phyloP scores from a whole-genome alignment of 1,284 basidiomycete genomes.

The Cryptococcus depauperatus region DNA sequence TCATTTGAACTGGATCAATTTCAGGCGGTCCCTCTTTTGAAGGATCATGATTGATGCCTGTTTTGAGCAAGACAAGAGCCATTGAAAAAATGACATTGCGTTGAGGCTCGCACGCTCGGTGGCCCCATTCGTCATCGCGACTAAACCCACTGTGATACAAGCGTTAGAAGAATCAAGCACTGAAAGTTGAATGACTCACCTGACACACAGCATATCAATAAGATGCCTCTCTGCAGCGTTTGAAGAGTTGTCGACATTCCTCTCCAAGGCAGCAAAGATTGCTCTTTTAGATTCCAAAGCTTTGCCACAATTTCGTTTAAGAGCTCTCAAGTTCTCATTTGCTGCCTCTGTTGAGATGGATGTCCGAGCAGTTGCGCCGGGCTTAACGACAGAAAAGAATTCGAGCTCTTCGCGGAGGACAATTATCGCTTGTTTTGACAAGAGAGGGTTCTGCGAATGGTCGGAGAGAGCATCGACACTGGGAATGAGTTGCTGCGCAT shows the following conservation, averaged over 20 bases:
- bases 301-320: constrained; percentile 76
- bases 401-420: constrained; percentile 96
- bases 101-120: constrained; percentile 86
- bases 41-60: constrained; percentile 72
- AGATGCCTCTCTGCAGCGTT: constrained; percentile 98
- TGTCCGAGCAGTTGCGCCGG: constrained; percentile 50
- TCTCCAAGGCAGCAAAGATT: constrained; percentile 95
- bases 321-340: constrained; percentile 62
- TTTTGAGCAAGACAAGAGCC: constrained; percentile 93
- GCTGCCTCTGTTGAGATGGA: constrained; percentile 65
- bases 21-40: constrained; percentile 21
- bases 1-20: constrained; percentile 85
- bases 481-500: constrained; percentile 69
- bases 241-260: constrained; percentile 99
- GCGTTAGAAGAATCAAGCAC: neutral
- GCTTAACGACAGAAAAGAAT: constrained; percentile 75
- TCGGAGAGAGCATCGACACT: constrained; percentile 44
- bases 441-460: constrained; percentile 68
- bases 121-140: constrained; percentile 94
- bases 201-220: constrained; percentile 99
- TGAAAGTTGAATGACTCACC: constrained; percentile 50
- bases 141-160: constrained; percentile 71
- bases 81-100: constrained; percentile 97
- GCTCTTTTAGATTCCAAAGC: constrained; percentile 80
- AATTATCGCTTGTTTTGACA: constrained; percentile 96